Evolutionary conservation across 2,329 filamentous ascomycete genomes (phyloP), one percentile per base, ranked within the genome.

Genomic region (Ophiostoma sp.): DNA sequence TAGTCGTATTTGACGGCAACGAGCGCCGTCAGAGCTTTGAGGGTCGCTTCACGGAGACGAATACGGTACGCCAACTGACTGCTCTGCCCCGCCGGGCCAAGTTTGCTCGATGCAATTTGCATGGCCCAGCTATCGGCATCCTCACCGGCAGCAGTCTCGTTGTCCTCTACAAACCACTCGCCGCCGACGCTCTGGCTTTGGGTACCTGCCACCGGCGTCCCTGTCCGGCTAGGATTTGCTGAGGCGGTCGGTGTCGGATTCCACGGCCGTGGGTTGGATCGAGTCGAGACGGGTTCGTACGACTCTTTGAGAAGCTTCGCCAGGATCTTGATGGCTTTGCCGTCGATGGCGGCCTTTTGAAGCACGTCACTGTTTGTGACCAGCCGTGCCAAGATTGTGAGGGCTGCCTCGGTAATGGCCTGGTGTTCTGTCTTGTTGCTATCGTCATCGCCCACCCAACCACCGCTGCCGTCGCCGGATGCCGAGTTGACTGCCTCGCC

Each of bases 1-100:
- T 95, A 93, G 31, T 92, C 89, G 77, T 98, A 94, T 78, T 94
- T 94, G 77, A 92, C 91, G 2, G 93, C 89, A 1, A 93, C 90
- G 69, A 98, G 85, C 2, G 94, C 92, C n/a, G 93, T 93, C 72
- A 98, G 84, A 1, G 94, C 94, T 78, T 91, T 91, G 22, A 98
- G 83, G 1, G 91, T 88, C 69, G 89, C 91, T 81, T 95, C 92
- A 71, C 96, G 89, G 76, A 94, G 88, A 77, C 87, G 91, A 81
- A 95, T 90, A 31, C 91, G 89, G 80, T 97, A 93, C 76, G 81
- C 89, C 78, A 86, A 87, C 78, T 82, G 80, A 1, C 88, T 86
- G 33, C 90, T 85, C 73, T 90, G 86, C 3, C 92, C 91, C n/a
- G 84, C 82, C 12, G 85, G 82, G 7, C 91, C 91, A 52, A 94